Conservation (phyloP, 768 basidiomycete genomes). For the Xanthoconium purpureum region DNA sequence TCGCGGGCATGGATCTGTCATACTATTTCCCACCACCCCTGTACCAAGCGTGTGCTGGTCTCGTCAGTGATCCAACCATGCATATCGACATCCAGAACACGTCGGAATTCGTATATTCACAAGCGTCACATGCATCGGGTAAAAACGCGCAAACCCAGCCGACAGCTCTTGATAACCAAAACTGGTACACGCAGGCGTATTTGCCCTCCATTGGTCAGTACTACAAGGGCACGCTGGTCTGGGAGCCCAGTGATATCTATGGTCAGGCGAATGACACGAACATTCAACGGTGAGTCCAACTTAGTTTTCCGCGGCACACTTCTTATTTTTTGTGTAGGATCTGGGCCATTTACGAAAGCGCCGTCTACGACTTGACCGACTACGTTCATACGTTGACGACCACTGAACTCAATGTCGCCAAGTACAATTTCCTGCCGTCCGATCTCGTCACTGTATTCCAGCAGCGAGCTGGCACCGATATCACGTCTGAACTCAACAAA, state of each 20-base stretch:
- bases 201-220: conserved; percentile 53
- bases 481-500: conserved; percentile 49
- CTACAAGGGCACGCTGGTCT: conserved; percentile 62
- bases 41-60: conserved; percentile 52
- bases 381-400: conserved; percentile 59
- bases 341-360: conserved; percentile 59
- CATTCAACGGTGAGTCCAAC: conserved; percentile 27
- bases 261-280: conserved; percentile 37
- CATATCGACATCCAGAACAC: conserved; percentile 46
- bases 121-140: conserved; percentile 61
- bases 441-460: conserved; percentile 51
- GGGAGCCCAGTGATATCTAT: conserved; percentile 36
- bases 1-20: conserved; percentile 63
- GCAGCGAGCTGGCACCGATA: conserved; percentile 58
- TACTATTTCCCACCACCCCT: conserved; percentile 64
- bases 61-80: conserved; percentile 48
- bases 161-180: conserved; percentile 34
- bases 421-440: conserved; percentile 53
- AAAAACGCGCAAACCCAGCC: conserved; percentile 34
- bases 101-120: conserved; percentile 35
- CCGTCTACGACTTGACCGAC: conserved; percentile 63
- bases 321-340: conserved; percentile 31
- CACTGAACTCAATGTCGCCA: conserved; percentile 39
- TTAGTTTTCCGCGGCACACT: conserved; percentile 2
- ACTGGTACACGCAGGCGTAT: conserved; percentile 60